Percentiles rank a stretch among this genome's conserved stretches.
Conservation (phyloP, 805 yeast species). For the Kockiozyma suomiensis region DNA sequence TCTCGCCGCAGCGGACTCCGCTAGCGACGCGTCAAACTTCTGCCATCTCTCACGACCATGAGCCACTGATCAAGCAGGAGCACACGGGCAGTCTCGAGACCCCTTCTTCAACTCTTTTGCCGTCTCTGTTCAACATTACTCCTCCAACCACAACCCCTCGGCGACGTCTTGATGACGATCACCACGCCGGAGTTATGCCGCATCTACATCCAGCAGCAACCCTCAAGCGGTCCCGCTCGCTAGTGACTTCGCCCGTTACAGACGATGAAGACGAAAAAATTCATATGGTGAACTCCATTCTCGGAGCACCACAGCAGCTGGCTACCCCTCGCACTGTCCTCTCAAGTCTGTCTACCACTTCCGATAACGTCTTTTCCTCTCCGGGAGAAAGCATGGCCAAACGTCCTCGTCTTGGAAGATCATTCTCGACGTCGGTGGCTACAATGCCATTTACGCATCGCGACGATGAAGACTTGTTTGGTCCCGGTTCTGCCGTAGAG, state of each 20-base stretch:
- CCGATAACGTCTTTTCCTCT: neutral
- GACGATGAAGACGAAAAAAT: slow-evolving; percentile 7
- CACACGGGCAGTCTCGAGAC: neutral
- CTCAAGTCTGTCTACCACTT: neutral
- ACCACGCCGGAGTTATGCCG: neutral
- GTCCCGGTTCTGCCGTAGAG: slow-evolving; percentile 5
- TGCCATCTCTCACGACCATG: neutral
- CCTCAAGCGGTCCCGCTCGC: slow-evolving; percentile 15
- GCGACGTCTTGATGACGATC: slow-evolving; percentile 8
- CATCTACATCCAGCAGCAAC: neutral
- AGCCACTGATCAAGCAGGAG: neutral
- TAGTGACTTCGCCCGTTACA: slow-evolving; percentile 9
- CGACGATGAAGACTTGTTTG: slow-evolving; percentile 10
- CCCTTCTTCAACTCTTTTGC: slow-evolving; percentile 36
- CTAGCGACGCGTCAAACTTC: slow-evolving; percentile 11
- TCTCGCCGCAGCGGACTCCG: slow-evolving; percentile 23
- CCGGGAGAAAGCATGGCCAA: neutral
- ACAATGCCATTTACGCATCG: neutral
- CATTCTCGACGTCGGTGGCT: slow-evolving; percentile 13
- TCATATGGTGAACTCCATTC: neutral
- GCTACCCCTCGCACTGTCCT: slow-evolving; percentile 6
- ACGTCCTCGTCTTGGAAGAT: slow-evolving; percentile 13
- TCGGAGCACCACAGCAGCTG: neutral
- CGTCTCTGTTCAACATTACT: slow-evolving; percentile 44
- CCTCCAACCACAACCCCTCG: slow-evolving; percentile 38